These are phyloP conservation scores for Pythium scleroteichum DNA, from an alignment of 352 stramenopile species.

Conservation along the genomic window DNA sequence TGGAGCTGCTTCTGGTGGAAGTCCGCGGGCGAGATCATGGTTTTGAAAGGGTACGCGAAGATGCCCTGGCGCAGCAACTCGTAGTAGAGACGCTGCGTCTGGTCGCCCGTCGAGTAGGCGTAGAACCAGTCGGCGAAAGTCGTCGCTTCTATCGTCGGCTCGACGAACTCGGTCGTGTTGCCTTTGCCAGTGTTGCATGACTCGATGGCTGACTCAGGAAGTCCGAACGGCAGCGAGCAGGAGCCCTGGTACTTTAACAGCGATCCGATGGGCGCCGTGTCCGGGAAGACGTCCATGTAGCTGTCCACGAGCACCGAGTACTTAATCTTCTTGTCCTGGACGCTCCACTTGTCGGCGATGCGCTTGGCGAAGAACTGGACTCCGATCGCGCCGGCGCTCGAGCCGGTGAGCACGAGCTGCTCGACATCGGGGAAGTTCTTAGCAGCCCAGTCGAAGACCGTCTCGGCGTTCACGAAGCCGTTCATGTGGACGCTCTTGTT, in stretches of 20 bases:
- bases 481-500: slow-evolving; percentile 37
- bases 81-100: slow-evolving; percentile 69
- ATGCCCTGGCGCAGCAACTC: slow-evolving; percentile 52
- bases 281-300: slow-evolving; percentile 55
- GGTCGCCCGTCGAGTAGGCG: slow-evolving; percentile 55
- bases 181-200: slow-evolving; percentile 46
- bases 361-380: slow-evolving; percentile 47
- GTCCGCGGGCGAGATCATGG: slow-evolving; percentile 54
- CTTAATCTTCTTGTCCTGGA: slow-evolving; percentile 41
- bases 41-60: slow-evolving; percentile 47
- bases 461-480: slow-evolving; percentile 23
- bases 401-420: slow-evolving; percentile 20
- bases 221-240: slow-evolving; percentile 38
- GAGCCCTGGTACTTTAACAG: slow-evolving; percentile 42
- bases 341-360: slow-evolving; percentile 48
- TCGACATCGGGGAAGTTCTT: slow-evolving; percentile 23
- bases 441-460: slow-evolving; percentile 21
- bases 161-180: slow-evolving; percentile 45
- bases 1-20: slow-evolving; percentile 31
- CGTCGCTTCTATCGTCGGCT: slow-evolving; percentile 38
- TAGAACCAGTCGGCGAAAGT: slow-evolving; percentile 52
- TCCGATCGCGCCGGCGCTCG: slow-evolving; percentile 44
- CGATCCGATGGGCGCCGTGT: slow-evolving; percentile 32
- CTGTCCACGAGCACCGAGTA: slow-evolving; percentile 58
- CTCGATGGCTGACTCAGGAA: slow-evolving; percentile 2